Evolutionary conservation across 2,329 filamentous ascomycete genomes (phyloP), one percentile per base, ranked within the genome.

Genomic region (Pseudogymnoascus sp.): DNA sequence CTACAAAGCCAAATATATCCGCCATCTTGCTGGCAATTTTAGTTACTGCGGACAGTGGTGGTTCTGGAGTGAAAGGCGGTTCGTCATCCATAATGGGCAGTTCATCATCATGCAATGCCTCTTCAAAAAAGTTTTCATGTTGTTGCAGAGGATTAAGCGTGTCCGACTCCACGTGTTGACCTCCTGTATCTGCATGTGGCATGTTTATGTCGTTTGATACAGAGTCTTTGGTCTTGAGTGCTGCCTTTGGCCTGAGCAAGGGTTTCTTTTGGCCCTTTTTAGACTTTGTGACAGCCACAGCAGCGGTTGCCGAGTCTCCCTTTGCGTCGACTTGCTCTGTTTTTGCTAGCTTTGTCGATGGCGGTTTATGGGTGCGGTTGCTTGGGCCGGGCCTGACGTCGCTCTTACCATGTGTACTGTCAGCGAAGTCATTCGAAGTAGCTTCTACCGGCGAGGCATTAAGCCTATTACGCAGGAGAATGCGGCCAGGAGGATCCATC

Each of bases 61-160:
- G 19, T 13, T 15, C 8, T 6, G 59, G 38, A 13, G 8, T 61
- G 26, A 61, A 38, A n/a, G 35, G 17, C 9, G 33, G 59, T 9
- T 17, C 59, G 13, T 26, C 31, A 1, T 38, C 33, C 33, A 42
- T 7, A 7, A 15, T 40, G 1, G 59, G 59, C 6, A 40, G 59
- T n/a, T 26, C 59, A 61, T 61, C 11, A 40, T 61, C 59, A 28
- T 61, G 35, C 17, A 61, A 57, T 33, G 28, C 50, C 17, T 57
- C 50, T 57, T 35, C 50, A 1, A 57, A 57, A 57, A 57, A 57
- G 5, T 0, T 35, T 57, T 33, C 50, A 35, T 33, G 28, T 15
- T 8, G 50, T 10, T 35, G 28, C 4, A 33, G 50, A 33, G 28
- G 50, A 13, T 57, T 28, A 15, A 35, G n/a, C 9, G 11, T 15